Evolutionary conservation across 352 stramenopile species (phyloP), one percentile per base, ranked within the genome.

Genomic region (Discostella stelligera): DNA sequence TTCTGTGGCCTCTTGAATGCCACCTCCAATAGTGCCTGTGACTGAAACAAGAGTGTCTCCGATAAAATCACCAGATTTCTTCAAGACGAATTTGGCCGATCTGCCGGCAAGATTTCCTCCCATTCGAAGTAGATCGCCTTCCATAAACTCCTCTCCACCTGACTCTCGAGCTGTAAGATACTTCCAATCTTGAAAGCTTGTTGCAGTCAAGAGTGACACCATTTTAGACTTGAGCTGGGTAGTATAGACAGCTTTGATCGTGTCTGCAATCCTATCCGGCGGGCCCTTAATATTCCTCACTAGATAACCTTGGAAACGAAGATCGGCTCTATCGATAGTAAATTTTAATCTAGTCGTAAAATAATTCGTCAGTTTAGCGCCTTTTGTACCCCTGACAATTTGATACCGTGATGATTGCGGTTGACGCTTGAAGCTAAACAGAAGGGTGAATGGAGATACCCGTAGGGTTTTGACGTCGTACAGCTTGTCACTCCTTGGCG

Each of bases 171-270:
- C 83, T 37, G 86, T 83, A 18, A 94, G 77, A 73, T 83, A 87
- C 64, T 86, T 89, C 89, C 89, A 94, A 64, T 94, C 89, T 73
- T 94, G 80, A 61, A 94, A 76, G 66, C 80, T 94, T 37, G 84
- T 87, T 7, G 89, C 79, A 30, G 82, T 87, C 68, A 94, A 82
- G 5, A 94, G 62, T n/a, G 79, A 83, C 8, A 94, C 71, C 70
- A 94, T 69, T 76, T 94, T 91, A 23, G 88, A 85, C 63, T 94
- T 94, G 41, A 93, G 85, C 44, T 87, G 74, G 2, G 81, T 79
- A 16, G 85, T 79, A 53, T 94, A 93, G 0, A 91, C 81, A 21
- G 87, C 82, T 66, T 79, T 85, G 10, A 94, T 49, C 16, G 80
- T 81, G 66, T 94, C 85, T 41, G 86, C 71, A 25, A 94, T 64